Evolutionary conservation across 2,329 filamentous ascomycete species (phyloP).

Genomic region (Aspergillus eucalypticola): DNA sequence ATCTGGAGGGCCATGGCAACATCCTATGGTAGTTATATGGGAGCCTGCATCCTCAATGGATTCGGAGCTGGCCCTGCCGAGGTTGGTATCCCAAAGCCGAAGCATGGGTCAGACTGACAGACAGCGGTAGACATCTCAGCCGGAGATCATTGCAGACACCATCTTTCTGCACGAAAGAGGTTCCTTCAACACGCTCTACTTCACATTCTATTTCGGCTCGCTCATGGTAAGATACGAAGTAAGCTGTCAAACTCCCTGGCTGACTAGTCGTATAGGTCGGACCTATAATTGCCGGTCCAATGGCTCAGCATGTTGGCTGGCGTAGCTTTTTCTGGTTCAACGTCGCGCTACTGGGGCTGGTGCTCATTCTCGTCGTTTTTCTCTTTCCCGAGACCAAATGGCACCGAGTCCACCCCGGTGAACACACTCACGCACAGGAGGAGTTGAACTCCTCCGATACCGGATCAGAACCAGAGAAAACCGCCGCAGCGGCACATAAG

Average conservation of each 20-base stretch:
- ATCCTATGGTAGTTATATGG: constrained; percentile 64
- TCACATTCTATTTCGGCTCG: constrained; percentile 62
- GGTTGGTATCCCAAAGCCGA: constrained; percentile 10
- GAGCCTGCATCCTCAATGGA: constrained; percentile 62
- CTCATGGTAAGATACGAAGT: constrained; percentile 43
- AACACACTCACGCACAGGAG: constrained; percentile 17
- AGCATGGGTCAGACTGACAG: background rate
- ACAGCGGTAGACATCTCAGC: constrained; percentile 53
- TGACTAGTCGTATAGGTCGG: constrained; percentile 42
- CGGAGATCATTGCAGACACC: constrained; percentile 64
- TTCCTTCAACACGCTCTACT: constrained; percentile 63
- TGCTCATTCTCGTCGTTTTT: constrained; percentile 56
- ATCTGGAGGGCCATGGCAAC: constrained; percentile 62
- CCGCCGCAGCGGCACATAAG: constrained; percentile 10
- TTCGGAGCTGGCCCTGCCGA: constrained; percentile 64
- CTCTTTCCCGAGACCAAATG: constrained; percentile 66
- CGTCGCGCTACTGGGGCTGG: constrained; percentile 54
- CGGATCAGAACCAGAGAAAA: constrained; percentile 21
- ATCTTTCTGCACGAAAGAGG: constrained; percentile 67
- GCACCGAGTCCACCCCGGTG: constrained; percentile 45
- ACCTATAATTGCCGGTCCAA: constrained; percentile 61
- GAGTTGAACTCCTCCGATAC: background rate
- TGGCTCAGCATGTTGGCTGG: constrained; percentile 61
- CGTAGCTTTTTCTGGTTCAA: constrained; percentile 68
- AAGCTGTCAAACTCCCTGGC: background rate